Evolutionary conservation across 2,329 filamentous ascomycete genomes (phyloP), one percentile per base, ranked within the genome.

Genomic region (Neonectria coccinea): DNA sequence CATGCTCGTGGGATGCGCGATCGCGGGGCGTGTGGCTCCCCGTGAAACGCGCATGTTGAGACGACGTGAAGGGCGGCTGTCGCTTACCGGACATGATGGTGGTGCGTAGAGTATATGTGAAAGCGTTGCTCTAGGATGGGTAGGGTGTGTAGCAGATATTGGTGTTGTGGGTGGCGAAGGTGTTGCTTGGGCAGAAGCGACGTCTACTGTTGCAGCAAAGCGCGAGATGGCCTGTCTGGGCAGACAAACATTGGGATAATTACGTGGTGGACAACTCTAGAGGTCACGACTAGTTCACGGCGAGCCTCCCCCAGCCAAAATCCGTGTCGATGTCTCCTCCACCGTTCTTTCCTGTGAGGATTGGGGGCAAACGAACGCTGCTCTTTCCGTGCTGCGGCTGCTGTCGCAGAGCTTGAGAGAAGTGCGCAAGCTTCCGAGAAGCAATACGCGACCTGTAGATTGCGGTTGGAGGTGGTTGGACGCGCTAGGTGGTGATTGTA

Each of bases 31-130:
- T 52, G 25, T 57, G 27, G 56, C 54, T 63, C 56, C 45, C 57
- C 53, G 51, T 58, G 63, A 53, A 51, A 59, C 53, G 63, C 54
- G 63, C 55, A 52, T 60, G 58, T 36, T 61, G 67, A 45, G 69
- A 66, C 58, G 58, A 60, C 60, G 51, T 69, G 50, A 64, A 65
- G 52, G 70, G 66, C 66, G 56, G 63, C 67, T 59, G 62, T 69
- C 65, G 72, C 77, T 79, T 79, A 79, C 77, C 78, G 61, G 78
- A 79, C 77, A 79, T 79, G 65, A 57, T 57, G 57, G 55, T 54
- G 42, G 39, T 73, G 69, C 51, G 59, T 59, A 50, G 55, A 51
- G 56, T 39, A 41, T 47, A 59, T 59, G 57, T 31, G 50, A 59
- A 59, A 54, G 16, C 31, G 65, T 36, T 56, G 53, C 27, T 44